Evolutionary conservation across 441 rosid species (phyloP), one percentile per base, ranked within the genome.

Genomic region (Dalechampia spathulata): DNA sequence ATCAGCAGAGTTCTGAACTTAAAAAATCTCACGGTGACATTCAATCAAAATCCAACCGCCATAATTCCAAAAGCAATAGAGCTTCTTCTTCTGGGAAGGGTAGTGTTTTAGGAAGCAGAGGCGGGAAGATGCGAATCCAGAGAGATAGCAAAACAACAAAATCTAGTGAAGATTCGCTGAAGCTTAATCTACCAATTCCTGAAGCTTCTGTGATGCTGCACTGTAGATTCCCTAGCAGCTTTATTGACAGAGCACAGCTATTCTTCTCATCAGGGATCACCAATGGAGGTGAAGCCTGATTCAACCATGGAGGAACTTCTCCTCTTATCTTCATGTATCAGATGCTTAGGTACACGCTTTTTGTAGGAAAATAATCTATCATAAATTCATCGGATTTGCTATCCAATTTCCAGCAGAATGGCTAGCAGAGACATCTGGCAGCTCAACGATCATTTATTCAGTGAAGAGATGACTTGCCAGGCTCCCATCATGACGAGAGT

Each of bases 221-320:
- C 54, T 71, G 63, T 58, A 78, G 86, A 68, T 79, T 79, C 65
- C 87, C 95, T 5, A 67, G 66, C 51, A 63, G 71, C 71, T 81
- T 86, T 69, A 69, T 86, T 45, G 74, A 81, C 57, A 79, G 63
- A 40, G 95, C 83, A 19, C 88, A 86, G 66, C 76, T 64, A 37
- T 83, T 83, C 72, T 86, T 86, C 63, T 72, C 88, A 27, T 70
- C 74, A 26, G 72, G 64, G n/a, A 49, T 37, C n/a, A 26, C 26
- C 20, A 51, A 49, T 17, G 40, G 40, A 3, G 61, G 60, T 14
- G 55, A 53, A 55, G 51, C 34, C 13, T 69, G 47, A 67, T 45
- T 34, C 36, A 61, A 20, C 9, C n/a, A 17, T 13, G 61, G 19
- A 1, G 17, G 40, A 30, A 55, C n/a, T n/a, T n/a, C n/a, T n/a